Conservation (phyloP, 805 yeast species). For the Teunomyces lycoperdinae region DNA sequence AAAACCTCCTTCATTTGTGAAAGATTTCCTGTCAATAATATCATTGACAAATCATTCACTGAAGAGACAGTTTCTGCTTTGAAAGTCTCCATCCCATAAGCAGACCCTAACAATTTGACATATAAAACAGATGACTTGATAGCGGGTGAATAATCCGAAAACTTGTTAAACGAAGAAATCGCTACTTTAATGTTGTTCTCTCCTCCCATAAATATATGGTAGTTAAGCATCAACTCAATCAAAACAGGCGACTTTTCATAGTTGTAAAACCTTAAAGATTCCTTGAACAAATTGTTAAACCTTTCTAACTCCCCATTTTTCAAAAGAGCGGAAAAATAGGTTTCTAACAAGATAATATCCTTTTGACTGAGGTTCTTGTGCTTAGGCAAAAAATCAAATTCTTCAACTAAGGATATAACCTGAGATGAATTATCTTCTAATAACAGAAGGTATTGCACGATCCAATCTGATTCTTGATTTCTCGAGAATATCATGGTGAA, state of each 20-base stretch:
- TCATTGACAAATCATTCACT: not conserved
- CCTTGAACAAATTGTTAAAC: slow-evolving; percentile 17
- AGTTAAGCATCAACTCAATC: slow-evolving; percentile 19
- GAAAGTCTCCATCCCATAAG: slow-evolving; percentile 9
- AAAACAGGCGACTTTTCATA: slow-evolving; percentile 12
- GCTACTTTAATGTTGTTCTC: slow-evolving; percentile 13
- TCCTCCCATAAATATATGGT: slow-evolving; percentile 19
- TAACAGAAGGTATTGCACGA: slow-evolving; percentile 13
- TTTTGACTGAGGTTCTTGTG: not conserved
- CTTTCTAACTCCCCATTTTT: slow-evolving; percentile 10
- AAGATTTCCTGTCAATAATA: slow-evolving; percentile 7
- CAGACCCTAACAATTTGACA: slow-evolving; percentile 19
- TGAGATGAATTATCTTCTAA: slow-evolving; percentile 5
- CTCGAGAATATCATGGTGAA: slow-evolving; percentile 10
- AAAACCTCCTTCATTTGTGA: slow-evolving; percentile 14
- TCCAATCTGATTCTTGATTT: slow-evolving; percentile 16
- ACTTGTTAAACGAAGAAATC: slow-evolving; percentile 14
- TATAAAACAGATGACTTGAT: slow-evolving; percentile 16
- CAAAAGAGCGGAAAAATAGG: slow-evolving; percentile 13
- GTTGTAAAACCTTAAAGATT: slow-evolving; percentile 2
- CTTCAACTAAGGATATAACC: slow-evolving; percentile 9
- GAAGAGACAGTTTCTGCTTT: not conserved
- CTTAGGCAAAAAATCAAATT: slow-evolving; percentile 3
- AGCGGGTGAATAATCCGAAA: slow-evolving; percentile 12
- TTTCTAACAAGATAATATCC: slow-evolving; percentile 2